A percentile compares a stretch with the other conserved stretches of the same genome.
Evolutionary conservation across 139 green algal genomes (phyloP).

Genomic region (Tetradesmus obliquus): DNA sequence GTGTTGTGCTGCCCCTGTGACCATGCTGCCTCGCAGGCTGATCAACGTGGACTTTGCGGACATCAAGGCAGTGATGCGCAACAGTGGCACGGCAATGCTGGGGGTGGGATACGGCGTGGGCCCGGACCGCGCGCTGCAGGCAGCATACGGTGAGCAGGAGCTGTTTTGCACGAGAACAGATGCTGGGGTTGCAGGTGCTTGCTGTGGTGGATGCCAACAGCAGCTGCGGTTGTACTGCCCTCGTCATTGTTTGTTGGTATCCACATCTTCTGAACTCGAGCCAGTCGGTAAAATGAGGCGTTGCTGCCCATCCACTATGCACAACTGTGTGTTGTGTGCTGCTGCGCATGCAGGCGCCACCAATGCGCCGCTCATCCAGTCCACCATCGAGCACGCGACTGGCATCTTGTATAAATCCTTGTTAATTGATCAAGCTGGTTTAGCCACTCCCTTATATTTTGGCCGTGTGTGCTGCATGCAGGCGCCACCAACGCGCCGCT

Average conservation of each 20-base stretch:
- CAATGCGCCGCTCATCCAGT: constrained; percentile 28
- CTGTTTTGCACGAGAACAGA: no score
- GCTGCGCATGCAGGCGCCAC: background rate
- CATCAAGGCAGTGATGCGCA: constrained; percentile 96
- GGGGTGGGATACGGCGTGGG: constrained; percentile 64
- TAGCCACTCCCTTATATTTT: no score
- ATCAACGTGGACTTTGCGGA: constrained; percentile 99
- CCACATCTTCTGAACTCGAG: no score
- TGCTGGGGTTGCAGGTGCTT: no score
- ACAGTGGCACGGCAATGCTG: constrained; percentile 97
- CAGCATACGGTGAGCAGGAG: constrained; percentile 48
- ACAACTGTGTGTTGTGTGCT: background rate
- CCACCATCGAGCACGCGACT: constrained; percentile 19
- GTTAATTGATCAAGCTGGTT: no score
- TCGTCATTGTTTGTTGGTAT: no score
- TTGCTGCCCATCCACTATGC: no score
- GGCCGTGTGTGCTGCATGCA: background rate
- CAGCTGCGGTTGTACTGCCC: no score
- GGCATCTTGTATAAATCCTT: constrained; percentile 10
- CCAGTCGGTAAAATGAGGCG: no score
- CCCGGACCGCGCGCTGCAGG: constrained; percentile 75
- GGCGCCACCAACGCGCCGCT: constrained; percentile 30
- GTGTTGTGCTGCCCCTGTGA: background rate
- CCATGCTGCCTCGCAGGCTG: constrained; percentile 53
- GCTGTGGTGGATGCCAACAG: no score